Evolutionary conservation across 495 filamentous ascomycete species (phyloP), one percentile per base, ranked within the genome.

Genomic region (Penicillium desertorum): DNA sequence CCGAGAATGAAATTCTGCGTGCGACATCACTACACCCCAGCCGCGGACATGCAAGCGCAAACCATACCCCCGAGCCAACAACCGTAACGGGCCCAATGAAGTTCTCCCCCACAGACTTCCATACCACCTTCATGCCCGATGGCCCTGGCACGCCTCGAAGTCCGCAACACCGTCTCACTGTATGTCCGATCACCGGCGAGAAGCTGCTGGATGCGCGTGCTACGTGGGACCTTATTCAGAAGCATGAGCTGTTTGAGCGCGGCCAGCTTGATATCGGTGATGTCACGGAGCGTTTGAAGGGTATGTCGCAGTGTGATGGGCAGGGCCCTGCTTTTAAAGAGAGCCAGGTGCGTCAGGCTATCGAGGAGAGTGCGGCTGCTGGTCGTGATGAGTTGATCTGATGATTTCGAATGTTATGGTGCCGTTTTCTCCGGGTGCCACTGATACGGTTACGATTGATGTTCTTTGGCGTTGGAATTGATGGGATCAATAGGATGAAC

Each of bases 1-100:
- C 90, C 29, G 92, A 98, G 71, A 97, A 96, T 70, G 91, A 97
- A 75, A 93, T 96, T 52, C 76, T 98, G 22, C 88, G 90, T n/a
- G 90, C 89, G 8, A 92, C 89, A 17, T 81, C 84, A 42, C 57
- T 49, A 45, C 63, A 49, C 58, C 54, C 44, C 50, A 67, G 25
- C 63, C 68, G 62, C 44, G 56, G 60, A 46, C 59, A 61, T 29
- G 62, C 57, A 47, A 29, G 60, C 11, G 32, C 60, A 5, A 62
- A 67, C 37, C 61, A 71, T 41, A 34, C 61, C 64, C 60, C 51
- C 34, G 69, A 54, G 27, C 62, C 68, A 49, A 69, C 68, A 49
- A 69, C 69, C 17, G 71, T 66, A 29, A 77, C 89, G 2, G 90
- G 89, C 3, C 89, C 89, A 0, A 83, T 90, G 82, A 79, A 74